phyloP scores from a whole-genome alignment of 352 stramenopile genomes.

The Phytophthora chlamydospora region DNA sequence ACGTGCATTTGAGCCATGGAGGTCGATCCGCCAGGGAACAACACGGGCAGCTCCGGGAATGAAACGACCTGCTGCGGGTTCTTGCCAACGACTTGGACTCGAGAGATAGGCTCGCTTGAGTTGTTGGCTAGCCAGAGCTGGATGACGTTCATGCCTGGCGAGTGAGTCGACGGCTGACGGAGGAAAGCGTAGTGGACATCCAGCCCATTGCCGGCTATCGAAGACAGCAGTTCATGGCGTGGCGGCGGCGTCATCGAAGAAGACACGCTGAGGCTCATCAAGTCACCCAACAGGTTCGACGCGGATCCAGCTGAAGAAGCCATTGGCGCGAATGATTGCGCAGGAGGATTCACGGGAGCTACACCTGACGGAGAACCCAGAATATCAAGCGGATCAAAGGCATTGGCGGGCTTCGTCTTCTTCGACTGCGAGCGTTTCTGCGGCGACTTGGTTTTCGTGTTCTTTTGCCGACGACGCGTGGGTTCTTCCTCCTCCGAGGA shows the following conservation, averaged over 20 bases:
- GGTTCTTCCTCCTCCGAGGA: slow-evolving; percentile 58
- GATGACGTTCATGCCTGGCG: slow-evolving; percentile 71
- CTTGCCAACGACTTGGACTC: slow-evolving; percentile 49
- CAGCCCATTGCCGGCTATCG: slow-evolving; percentile 58
- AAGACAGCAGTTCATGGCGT: slow-evolving; percentile 60
- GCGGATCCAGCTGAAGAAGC: slow-evolving; percentile 7
- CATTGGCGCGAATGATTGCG: slow-evolving; percentile 23
- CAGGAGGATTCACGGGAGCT: slow-evolving; percentile 19
- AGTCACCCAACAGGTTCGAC: slow-evolving; percentile 51
- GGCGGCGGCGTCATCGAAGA: slow-evolving; percentile 39
- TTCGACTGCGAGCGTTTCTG: slow-evolving; percentile 43
- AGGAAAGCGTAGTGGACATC: slow-evolving; percentile 74
- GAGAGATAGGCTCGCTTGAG: slow-evolving; percentile 60
- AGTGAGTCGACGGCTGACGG: slow-evolving; percentile 64
- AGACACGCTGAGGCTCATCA: slow-evolving; percentile 71
- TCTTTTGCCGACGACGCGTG: slow-evolving; percentile 40
- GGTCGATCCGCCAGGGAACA: slow-evolving; percentile 78
- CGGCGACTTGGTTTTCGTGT: slow-evolving; percentile 44
- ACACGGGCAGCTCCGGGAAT: slow-evolving; percentile 83
- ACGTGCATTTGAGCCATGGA: slow-evolving; percentile 86
- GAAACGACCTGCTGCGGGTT: slow-evolving; percentile 61
- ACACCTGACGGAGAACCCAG: slow-evolving; percentile 35
- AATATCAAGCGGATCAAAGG: slow-evolving; percentile 60
- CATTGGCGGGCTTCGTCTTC: slow-evolving; percentile 38
- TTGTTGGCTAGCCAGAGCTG: slow-evolving; percentile 78